phyloP scores from a whole-genome alignment of 192 early-diverging fungal species.

The Pecoramyces ruminantium region DNA sequence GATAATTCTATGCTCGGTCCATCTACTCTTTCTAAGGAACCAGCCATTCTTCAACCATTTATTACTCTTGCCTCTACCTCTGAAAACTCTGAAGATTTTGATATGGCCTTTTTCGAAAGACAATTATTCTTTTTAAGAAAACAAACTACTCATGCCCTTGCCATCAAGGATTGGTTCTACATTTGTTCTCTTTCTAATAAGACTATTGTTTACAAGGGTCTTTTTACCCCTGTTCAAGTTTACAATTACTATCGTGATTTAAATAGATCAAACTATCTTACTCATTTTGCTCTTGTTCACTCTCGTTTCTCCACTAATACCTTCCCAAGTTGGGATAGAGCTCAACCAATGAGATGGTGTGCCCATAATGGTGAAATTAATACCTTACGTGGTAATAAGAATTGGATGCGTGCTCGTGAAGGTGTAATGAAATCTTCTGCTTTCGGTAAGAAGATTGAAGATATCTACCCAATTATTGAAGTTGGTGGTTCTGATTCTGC shows the following conservation, averaged over 20 bases:
- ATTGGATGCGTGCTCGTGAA: conserved; percentile 98
- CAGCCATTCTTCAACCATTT: conserved; percentile 82
- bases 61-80: conserved; percentile 31
- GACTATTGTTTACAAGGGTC: conserved; percentile 95
- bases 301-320: conserved; percentile 99
- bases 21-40: conserved; percentile 72
- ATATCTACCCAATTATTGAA: conserved; percentile 86
- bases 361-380: conserved; percentile 99
- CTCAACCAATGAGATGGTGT: conserved; percentile 94
- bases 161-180: conserved; percentile 84
- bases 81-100: conserved; percentile 1
- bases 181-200: conserved; percentile 86
- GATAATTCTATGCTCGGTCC: conserved; percentile 82
- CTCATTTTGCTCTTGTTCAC: conserved; percentile 94
- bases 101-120: conserved; percentile 46
- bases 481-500: conserved; percentile 91
- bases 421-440: conserved; percentile 74
- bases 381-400: conserved; percentile 95
- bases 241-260: conserved; percentile 86
- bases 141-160: conserved; percentile 69
- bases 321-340: conserved; percentile 97
- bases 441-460: conserved; percentile 59
- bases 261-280: conserved; percentile 56
- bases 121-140: conserved; percentile 83
- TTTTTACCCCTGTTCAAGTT: conserved; percentile 84